Percentiles rank a stretch among this genome's conserved stretches.
Conservation (phyloP, 495 filamentous ascomycete species). For the Neohortaea acidophila region DNA sequence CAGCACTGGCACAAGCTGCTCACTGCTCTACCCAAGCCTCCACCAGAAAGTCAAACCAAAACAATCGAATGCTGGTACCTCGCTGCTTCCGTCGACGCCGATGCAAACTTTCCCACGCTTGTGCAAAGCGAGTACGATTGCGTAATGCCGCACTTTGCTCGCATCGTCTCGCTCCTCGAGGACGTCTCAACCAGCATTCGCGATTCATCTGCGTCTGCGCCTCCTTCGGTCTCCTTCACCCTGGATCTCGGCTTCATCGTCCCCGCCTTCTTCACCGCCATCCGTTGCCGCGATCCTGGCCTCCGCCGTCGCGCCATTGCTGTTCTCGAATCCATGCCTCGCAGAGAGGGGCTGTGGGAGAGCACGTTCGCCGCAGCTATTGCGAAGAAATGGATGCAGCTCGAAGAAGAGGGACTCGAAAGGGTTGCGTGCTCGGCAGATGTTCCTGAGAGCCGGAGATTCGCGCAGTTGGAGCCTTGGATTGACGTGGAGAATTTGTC, state of each 20-base stretch:
- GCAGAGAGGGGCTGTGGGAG: conserved; percentile 51
- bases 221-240: conserved; percentile 13
- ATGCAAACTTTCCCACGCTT: neutral
- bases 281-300: conserved; percentile 41
- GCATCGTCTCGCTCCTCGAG: neutral
- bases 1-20: no score
- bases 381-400: conserved; percentile 37
- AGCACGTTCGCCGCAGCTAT: conserved; percentile 40
- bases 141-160: neutral
- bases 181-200: neutral
- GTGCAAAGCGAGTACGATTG: neutral
- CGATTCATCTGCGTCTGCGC: neutral
- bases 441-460: conserved; percentile 8
- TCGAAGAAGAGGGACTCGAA: conserved; percentile 39
- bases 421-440: conserved; percentile 12
- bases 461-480: no score
- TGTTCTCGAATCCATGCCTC: conserved; percentile 35
- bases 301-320: conserved; percentile 41
- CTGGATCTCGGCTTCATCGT: conserved; percentile 39
- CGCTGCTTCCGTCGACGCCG: neutral
- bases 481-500: no score
- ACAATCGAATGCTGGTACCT: neutral
- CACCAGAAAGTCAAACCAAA: neutral
- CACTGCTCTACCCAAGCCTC: no score
- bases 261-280: conserved; percentile 41